Conservation (phyloP, 2,329 filamentous ascomycete species). For the Aspergillus fructus region DNA sequence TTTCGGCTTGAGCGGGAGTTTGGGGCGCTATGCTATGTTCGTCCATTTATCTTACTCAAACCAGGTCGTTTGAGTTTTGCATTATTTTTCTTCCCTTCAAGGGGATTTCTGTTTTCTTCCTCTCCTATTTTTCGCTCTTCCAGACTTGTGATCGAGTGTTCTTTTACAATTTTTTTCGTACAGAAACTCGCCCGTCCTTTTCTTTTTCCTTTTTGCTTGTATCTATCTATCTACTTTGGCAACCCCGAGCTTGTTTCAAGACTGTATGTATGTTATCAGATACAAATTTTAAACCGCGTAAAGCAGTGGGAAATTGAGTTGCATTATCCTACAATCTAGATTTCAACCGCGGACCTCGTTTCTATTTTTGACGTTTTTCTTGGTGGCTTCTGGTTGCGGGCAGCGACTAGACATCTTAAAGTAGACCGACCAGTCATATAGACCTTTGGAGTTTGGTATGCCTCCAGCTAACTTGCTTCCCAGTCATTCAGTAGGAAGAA, state of each 20-base stretch:
- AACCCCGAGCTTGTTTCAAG: conserved; percentile 1
- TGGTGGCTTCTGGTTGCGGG: no score
- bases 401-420: no score
- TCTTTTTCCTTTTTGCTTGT: conserved; percentile 7
- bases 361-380: not conserved
- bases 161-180: not conserved
- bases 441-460: not conserved
- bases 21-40: conserved; percentile 10
- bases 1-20: conserved; percentile 23
- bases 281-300: not conserved
- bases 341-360: not conserved
- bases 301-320: not conserved
- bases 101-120: conserved; percentile 1
- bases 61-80: conserved; percentile 7
- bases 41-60: not conserved
- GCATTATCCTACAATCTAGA: not conserved
- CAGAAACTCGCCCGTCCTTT: not conserved
- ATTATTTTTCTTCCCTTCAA: conserved; percentile 1
- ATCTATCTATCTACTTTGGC: conserved; percentile 9
- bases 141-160: not conserved
- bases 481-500: no score
- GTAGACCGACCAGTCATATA: not conserved
- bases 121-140: not conserved
- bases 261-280: conserved; percentile 14
- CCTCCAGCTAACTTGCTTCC: not conserved